These are phyloP conservation scores for Xylaria cubensis DNA, from an alignment of 495 filamentous ascomycete genomes.

Conservation along the genomic window DNA sequence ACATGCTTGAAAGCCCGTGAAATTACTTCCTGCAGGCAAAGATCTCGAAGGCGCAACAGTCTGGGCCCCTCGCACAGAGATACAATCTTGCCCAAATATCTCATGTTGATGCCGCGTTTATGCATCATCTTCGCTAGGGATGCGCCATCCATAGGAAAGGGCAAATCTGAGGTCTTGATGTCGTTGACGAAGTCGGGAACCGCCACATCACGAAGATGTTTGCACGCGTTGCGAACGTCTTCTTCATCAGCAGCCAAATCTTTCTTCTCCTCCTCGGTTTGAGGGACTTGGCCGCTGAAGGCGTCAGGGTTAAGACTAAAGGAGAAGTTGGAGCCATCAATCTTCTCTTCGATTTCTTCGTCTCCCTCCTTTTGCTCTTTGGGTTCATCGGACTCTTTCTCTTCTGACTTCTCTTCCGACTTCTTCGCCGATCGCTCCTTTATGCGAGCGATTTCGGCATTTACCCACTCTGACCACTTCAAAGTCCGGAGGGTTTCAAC, in stretches of 20 bases:
- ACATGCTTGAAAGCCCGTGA: conserved; percentile 93
- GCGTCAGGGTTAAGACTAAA: conserved; percentile 94
- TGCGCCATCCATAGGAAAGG: conserved; percentile 97
- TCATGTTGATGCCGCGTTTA: conserved; percentile 95
- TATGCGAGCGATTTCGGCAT: conserved; percentile 66
- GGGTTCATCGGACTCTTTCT: conserved; percentile 34
- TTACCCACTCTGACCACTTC: conserved; percentile 88
- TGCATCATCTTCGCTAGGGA: conserved; percentile 90
- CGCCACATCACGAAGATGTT: conserved; percentile 72
- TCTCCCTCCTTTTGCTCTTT: conserved; percentile 33
- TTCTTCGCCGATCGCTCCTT: conserved; percentile 52
- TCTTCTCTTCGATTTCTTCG: conserved; percentile 51
- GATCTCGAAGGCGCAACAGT: conserved; percentile 73
- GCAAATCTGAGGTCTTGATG: conserved; percentile 88
- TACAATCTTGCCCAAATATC: conserved; percentile 88
- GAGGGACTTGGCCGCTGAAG: conserved; percentile 89
- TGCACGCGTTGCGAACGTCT: conserved; percentile 84
- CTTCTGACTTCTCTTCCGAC: conserved; percentile 30
- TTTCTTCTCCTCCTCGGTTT: conserved; percentile 87
- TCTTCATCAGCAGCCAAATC: conserved; percentile 85
- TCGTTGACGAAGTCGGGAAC: conserved; percentile 79
- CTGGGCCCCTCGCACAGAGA: conserved; percentile 72
- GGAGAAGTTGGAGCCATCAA: conserved; percentile 86
- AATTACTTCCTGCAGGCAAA: conserved; percentile 91
- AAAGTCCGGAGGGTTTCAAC: conserved; percentile 81